Percentiles rank a stretch among this genome's conserved stretches.
Conservation (phyloP, 2,329 filamentous ascomycete species). For the Clonostachys chloroleuca region DNA sequence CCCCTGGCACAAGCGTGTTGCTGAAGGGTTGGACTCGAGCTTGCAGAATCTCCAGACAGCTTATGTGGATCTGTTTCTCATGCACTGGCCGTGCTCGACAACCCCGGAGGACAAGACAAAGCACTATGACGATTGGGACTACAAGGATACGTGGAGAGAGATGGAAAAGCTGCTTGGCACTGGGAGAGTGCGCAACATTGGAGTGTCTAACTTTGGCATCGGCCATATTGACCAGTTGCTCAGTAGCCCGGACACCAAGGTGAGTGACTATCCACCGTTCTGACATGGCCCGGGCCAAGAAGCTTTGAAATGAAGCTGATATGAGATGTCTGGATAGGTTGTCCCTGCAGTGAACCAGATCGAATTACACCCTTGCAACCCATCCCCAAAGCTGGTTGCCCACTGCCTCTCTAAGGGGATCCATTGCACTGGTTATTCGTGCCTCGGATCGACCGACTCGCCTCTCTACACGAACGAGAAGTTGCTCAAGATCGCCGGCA, state of each 20-base stretch:
- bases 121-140: constrained; percentile 75
- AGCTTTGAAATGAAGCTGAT: background rate
- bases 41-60: constrained; percentile 57
- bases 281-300: background rate
- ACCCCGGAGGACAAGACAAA: constrained; percentile 60
- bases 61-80: constrained; percentile 68
- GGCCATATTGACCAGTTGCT: constrained; percentile 75
- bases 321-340: constrained; percentile 24
- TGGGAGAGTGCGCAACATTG: constrained; percentile 75
- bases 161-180: constrained; percentile 65
- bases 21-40: constrained; percentile 55
- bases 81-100: constrained; percentile 67
- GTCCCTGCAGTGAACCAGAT: constrained; percentile 74
- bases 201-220: constrained; percentile 83
- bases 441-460: constrained; percentile 67
- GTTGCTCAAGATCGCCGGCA: constrained; percentile 57
- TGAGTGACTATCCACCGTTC: constrained; percentile 45
- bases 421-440: constrained; percentile 71
- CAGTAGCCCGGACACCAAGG: constrained; percentile 66
- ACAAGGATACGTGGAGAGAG: constrained; percentile 73
- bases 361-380: constrained; percentile 77
- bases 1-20: constrained; percentile 68
- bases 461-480: constrained; percentile 64
- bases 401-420: constrained; percentile 72
- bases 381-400: constrained; percentile 72